A percentile compares a stretch with the other conserved stretches of the same genome.
These are phyloP conservation scores for Coprinellus micaceus DNA, from an alignment of 768 basidiomycete genomes.

Conservation along the genomic window DNA sequence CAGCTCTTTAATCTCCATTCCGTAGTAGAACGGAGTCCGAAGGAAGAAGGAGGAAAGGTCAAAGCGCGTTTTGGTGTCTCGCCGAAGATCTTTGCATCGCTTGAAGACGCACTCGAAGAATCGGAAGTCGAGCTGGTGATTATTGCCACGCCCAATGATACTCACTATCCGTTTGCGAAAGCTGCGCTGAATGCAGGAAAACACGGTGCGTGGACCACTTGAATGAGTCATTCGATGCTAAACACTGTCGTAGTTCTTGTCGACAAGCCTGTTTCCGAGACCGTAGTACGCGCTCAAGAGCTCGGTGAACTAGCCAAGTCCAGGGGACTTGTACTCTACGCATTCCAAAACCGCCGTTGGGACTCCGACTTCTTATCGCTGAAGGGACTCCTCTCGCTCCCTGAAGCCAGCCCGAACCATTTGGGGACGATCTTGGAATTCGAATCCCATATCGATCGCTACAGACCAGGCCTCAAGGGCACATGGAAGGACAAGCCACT, in stretches of 20 bases:
- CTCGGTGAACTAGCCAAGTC: slow-evolving; percentile 56
- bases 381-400: slow-evolving; percentile 52
- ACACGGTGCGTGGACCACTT: slow-evolving; percentile 45
- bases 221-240: neutral
- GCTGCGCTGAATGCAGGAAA: slow-evolving; percentile 65
- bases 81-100: slow-evolving; percentile 52
- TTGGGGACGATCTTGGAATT: slow-evolving; percentile 67
- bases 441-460: slow-evolving; percentile 78
- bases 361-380: slow-evolving; percentile 76
- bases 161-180: slow-evolving; percentile 68
- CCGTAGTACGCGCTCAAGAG: slow-evolving; percentile 52
- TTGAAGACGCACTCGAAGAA: slow-evolving; percentile 62
- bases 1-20: slow-evolving; percentile 66
- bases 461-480: slow-evolving; percentile 57
- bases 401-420: slow-evolving; percentile 46
- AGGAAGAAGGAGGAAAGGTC: slow-evolving; percentile 57
- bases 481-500: slow-evolving; percentile 76
- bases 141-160: slow-evolving; percentile 69
- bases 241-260: slow-evolving; percentile 52
- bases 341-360: slow-evolving; percentile 74
- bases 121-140: slow-evolving; percentile 64
- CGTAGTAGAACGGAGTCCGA: slow-evolving; percentile 73
- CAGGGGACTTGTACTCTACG: slow-evolving; percentile 63
- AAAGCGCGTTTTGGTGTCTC: slow-evolving; percentile 60
- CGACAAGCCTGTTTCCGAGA: slow-evolving; percentile 75